Evolutionary conservation across 139 green algal species (phyloP).

Genomic region (Monoraphidium neglectum): DNA sequence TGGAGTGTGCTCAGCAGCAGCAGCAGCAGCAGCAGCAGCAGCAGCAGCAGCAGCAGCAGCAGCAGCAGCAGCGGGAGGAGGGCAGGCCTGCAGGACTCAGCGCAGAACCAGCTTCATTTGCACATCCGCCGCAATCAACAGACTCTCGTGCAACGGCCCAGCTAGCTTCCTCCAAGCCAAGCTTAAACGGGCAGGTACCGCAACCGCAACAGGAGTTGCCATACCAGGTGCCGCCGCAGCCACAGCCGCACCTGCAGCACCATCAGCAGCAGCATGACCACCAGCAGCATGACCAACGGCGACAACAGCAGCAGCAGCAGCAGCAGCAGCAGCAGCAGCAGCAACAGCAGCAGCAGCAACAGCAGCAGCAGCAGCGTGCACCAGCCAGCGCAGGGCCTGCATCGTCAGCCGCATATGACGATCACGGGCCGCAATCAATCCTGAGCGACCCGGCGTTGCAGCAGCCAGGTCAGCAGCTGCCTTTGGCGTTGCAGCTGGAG

Average conservation of each 20-base stretch:
- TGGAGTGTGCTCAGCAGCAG: not conserved
- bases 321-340: not conserved
- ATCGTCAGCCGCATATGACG: not conserved
- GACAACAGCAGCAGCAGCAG: not conserved
- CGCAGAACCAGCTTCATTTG: not conserved
- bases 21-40: not conserved
- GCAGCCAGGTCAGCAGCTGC: slow-evolving; percentile 6
- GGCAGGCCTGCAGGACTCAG: not conserved
- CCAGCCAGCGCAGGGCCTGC: not conserved
- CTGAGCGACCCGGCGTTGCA: not conserved
- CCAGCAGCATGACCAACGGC: not conserved
- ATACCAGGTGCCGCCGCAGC: not conserved
- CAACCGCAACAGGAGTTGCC: not conserved
- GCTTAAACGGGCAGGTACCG: slow-evolving; percentile 9
- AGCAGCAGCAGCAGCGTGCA: not conserved
- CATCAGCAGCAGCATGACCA: slow-evolving; percentile 13
- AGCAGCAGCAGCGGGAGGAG: not conserved
- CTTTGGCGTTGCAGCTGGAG: slow-evolving; percentile 7
- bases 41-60: not conserved
- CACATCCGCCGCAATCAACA: not conserved
- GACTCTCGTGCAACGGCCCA: too few species aligned
- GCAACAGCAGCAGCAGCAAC: not conserved
- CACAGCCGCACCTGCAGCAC: not conserved
- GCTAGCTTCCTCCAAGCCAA: not conserved
- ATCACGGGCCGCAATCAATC: not conserved